Evolutionary conservation across 768 basidiomycete genomes (phyloP).

Genomic region (Lentinula detonsa): DNA sequence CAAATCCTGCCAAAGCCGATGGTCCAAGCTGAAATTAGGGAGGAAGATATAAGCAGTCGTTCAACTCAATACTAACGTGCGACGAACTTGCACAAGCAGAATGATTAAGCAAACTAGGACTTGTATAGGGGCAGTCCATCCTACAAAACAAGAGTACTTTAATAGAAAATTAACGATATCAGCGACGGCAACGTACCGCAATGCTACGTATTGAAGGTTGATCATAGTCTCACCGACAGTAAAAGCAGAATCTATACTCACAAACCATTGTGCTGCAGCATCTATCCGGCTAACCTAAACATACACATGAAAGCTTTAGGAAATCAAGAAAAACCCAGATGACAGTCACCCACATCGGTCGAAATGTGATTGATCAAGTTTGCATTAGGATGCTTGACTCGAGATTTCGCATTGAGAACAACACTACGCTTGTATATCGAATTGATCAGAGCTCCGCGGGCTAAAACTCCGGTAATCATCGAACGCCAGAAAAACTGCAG

Average conservation of each 20-base stretch:
- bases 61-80: slow-evolving; percentile 1
- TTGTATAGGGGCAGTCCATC: slow-evolving; percentile 70
- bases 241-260: slow-evolving; percentile 26
- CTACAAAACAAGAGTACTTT: slow-evolving; percentile 16
- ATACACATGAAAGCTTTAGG: not conserved
- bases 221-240: not conserved
- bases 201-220: not conserved
- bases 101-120: slow-evolving; percentile 53
- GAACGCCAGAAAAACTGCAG: slow-evolving; percentile 64
- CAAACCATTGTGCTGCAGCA: slow-evolving; percentile 67
- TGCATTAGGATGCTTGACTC: slow-evolving; percentile 56
- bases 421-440: slow-evolving; percentile 69
- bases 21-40: slow-evolving; percentile 47
- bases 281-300: slow-evolving; percentile 49
- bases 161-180: not conserved
- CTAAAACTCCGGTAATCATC: slow-evolving; percentile 60
- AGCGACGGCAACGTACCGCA: not conserved
- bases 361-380: slow-evolving; percentile 56
- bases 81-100: slow-evolving; percentile 46
- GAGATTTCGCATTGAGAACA: slow-evolving; percentile 57
- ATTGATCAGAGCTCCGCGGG: slow-evolving; percentile 60
- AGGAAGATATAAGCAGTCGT: not conserved
- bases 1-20: slow-evolving; percentile 66
- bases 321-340: not conserved
- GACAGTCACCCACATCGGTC: slow-evolving; percentile 47